These are phyloP conservation scores for Thalassia testudinum DNA, from an alignment of 116 monocot species.

Conservation along the genomic window DNA sequence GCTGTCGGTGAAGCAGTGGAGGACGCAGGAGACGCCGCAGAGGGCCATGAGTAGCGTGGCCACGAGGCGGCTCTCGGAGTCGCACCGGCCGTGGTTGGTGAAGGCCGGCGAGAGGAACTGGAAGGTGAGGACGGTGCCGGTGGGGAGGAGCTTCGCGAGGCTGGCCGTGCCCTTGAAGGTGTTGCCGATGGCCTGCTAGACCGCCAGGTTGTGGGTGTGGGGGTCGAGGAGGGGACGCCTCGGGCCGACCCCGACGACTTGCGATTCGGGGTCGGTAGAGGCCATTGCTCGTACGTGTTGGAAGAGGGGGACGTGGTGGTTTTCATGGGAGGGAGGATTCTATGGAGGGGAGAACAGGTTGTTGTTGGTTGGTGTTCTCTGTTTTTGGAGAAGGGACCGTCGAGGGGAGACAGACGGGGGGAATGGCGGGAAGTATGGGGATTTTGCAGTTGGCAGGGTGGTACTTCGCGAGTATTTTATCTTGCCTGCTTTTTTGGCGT, in stretches of 20 bases:
- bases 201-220: neutral
- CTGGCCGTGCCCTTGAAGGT: slow-evolving; percentile 39
- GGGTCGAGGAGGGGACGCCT: neutral
- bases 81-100: slow-evolving; percentile 34
- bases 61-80: slow-evolving; percentile 12
- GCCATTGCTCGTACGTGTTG: too few species aligned
- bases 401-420: neutral
- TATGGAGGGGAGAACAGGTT: neutral
- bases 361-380: too few species aligned
- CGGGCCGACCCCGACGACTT: neutral
- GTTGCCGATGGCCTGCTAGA: slow-evolving; percentile 13
- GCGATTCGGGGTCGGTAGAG: neutral
- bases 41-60: slow-evolving; percentile 30
- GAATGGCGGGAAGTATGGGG: neutral
- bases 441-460: too few species aligned
- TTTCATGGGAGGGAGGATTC: neutral
- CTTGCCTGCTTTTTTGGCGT: too few species aligned
- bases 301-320: neutral
- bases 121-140: slow-evolving; percentile 51
- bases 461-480: too few species aligned
- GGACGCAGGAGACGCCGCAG: slow-evolving; percentile 35
- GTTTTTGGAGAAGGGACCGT: neutral
- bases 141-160: slow-evolving; percentile 51
- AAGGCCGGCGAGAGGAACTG: slow-evolving; percentile 62
- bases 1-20: slow-evolving; percentile 64